These are phyloP conservation scores for Skeletonema costatum DNA, from an alignment of 108 stramenopile genomes.

Conservation along the genomic window DNA sequence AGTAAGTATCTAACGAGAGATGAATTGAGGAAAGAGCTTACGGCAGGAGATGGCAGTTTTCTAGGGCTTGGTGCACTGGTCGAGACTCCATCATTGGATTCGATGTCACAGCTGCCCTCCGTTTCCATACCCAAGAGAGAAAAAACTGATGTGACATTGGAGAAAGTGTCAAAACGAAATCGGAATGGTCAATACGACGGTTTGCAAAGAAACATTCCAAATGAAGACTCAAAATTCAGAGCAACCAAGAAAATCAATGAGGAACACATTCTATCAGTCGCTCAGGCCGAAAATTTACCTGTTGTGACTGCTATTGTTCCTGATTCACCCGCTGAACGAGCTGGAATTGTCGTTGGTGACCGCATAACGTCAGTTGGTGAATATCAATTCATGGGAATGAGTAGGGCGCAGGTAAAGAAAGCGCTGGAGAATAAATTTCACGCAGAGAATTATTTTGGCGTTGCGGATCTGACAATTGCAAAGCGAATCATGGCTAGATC, in stretches of 20 bases:
- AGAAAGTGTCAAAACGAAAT: slow-evolving; percentile 21
- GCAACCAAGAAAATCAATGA: background rate
- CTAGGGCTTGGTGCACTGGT: slow-evolving; percentile 75
- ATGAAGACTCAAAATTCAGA: slow-evolving; percentile 1
- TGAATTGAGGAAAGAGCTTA: slow-evolving; percentile 63
- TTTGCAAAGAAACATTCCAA: background rate
- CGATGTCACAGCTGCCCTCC: background rate
- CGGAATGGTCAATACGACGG: slow-evolving; percentile 7
- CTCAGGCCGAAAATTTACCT: slow-evolving; percentile 60
- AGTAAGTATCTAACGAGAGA: slow-evolving; percentile 79
- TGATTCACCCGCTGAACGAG: slow-evolving; percentile 80
- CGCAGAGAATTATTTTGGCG: slow-evolving; percentile 61
- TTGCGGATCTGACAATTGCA: slow-evolving; percentile 74
- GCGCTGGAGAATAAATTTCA: slow-evolving; percentile 31
- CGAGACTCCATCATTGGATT: slow-evolving; percentile 30
- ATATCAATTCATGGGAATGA: slow-evolving; percentile 63
- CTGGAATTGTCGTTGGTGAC: slow-evolving; percentile 84
- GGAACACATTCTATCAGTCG: slow-evolving; percentile 14
- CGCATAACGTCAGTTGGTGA: slow-evolving; percentile 76
- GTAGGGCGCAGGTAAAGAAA: slow-evolving; percentile 37
- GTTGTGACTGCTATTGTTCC: slow-evolving; percentile 76
- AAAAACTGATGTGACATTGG: background rate
- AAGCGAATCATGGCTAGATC: slow-evolving; percentile 55
- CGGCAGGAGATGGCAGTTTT: slow-evolving; percentile 61
- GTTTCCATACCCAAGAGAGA: background rate